Base-by-base conservation (phyloP, 179 eudicot genomes). In the Pouteria campechiana region DNA sequence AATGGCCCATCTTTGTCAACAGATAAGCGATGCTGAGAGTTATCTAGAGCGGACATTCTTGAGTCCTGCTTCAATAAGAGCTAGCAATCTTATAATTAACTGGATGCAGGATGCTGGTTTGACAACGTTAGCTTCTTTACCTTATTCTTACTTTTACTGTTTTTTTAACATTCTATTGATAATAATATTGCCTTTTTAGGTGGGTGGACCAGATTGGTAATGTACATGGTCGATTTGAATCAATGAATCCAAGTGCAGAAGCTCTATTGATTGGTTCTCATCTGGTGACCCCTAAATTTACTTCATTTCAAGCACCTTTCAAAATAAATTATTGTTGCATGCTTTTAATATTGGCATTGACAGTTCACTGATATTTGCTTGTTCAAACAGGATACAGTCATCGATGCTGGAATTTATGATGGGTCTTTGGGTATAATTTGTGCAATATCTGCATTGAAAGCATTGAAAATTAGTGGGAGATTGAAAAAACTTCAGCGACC, bases 51-150 rank as follows among this genome's bases (percentile, higher is more conserved):
- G 98, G 69, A 90, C 95, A 19, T 90, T 76, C 74, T 64, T 81
- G 60, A 86, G 95, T 61, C 80, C 93, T 14, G 95, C 95, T 51
- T 79, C 95, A 37, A 27, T 86, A 21, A 54, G 67, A 56, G 94
- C 95, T 3, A 84, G 68, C 46, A 69, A 68, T 54, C 57, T 72
- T 39, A 70, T 90, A 44, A 74, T 81, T 48, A 44, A 13, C 54
- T 90, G 98, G 98, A 90, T 90, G 98, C 90, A 79, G 51, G 95
- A 90, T 50, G 82, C 94, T 46, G 95, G 98, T 46, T 79, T 90
- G 68, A 63, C 43, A 25, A 90, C 95, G 98, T 90, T 60, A 68
- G 93, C 32, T 52, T 32, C 34, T 29, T 65, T 25, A 18, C 16
- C 25, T 17, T 23, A 15, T 34, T 9, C 17, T 7, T 39, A 31